These are phyloP conservation scores for Cercis canadensis DNA, from an alignment of 306 rosid species.

Conservation along the genomic window DNA sequence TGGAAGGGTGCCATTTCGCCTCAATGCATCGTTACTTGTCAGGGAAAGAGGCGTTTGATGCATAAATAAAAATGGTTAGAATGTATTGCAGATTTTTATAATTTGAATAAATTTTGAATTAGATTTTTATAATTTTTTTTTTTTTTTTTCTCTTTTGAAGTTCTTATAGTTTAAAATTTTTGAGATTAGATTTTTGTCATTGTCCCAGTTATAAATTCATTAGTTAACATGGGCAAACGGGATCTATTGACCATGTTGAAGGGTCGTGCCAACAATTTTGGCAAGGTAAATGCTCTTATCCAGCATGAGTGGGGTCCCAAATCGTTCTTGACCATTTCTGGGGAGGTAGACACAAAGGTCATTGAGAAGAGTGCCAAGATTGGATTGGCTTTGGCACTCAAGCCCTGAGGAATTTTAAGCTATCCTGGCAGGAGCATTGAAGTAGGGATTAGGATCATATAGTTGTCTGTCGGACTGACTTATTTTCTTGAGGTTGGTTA, in stretches of 20 bases:
- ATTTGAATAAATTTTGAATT: too few species aligned
- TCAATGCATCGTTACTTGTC: too few species aligned
- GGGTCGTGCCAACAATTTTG: conserved; percentile 80
- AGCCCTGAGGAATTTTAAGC: conserved; percentile 65
- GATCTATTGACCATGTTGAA: conserved; percentile 85
- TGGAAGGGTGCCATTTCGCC: too few species aligned
- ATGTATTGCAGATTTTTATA: too few species aligned
- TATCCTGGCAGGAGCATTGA: conserved; percentile 43
- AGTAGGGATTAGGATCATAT: conserved; percentile 52
- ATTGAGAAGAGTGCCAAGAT: conserved; percentile 92
- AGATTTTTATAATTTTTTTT: too few species aligned
- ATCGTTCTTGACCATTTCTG: conserved; percentile 77
- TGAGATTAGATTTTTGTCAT: too few species aligned
- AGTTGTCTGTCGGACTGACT: conserved; percentile 46
- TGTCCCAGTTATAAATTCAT: too few species aligned
- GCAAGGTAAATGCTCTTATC: conserved; percentile 84
- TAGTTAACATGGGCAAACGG: too few species aligned
- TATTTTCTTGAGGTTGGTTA: conserved; percentile 41
- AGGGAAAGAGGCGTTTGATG: too few species aligned
- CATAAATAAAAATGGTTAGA: too few species aligned
- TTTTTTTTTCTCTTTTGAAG: too few species aligned
- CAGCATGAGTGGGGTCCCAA: conserved; percentile 99
- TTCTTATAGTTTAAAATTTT: too few species aligned
- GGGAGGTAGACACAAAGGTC: conserved; percentile 90
- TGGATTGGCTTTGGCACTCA: conserved; percentile 88